These are phyloP conservation scores for Dichomitus squalens DNA, from an alignment of 1,284 basidiomycete genomes.

Conservation along the genomic window DNA sequence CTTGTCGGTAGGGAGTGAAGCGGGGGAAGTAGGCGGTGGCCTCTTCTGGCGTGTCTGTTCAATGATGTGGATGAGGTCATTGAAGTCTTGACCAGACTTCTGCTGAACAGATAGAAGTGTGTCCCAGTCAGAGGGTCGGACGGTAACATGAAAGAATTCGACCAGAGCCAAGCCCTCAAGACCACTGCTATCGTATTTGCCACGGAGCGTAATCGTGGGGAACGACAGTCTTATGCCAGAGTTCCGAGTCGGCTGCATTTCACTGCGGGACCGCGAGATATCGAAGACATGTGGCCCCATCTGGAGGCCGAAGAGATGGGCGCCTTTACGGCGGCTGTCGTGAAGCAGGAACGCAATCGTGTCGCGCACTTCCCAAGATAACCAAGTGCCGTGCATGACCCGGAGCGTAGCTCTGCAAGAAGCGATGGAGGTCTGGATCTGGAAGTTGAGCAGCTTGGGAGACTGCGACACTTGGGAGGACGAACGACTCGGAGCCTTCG, in stretches of 20 bases:
- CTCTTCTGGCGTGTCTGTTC: slow-evolving; percentile 56
- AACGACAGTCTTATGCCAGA: slow-evolving; percentile 62
- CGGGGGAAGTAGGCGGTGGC: slow-evolving; percentile 20
- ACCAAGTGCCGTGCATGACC: slow-evolving; percentile 84
- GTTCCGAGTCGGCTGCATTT: slow-evolving; percentile 36
- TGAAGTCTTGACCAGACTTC: slow-evolving; percentile 85
- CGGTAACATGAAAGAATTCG: slow-evolving; percentile 67
- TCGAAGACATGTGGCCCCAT: slow-evolving; percentile 64
- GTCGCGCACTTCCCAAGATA: slow-evolving; percentile 67
- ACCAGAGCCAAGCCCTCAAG: slow-evolving; percentile 62
- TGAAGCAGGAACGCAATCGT: slow-evolving; percentile 49
- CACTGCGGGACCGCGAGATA: slow-evolving; percentile 53
- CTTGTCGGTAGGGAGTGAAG: slow-evolving; percentile 7
- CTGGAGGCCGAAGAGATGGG: slow-evolving; percentile 62
- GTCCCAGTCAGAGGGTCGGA: slow-evolving; percentile 83
- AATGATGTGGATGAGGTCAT: slow-evolving; percentile 70
- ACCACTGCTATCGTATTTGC: slow-evolving; percentile 48
- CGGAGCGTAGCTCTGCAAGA: slow-evolving; percentile 64
- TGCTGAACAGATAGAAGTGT: slow-evolving; percentile 78
- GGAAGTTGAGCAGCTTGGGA: slow-evolving; percentile 37
- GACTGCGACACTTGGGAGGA: slow-evolving; percentile 27
- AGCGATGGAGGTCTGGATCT: slow-evolving; percentile 53
- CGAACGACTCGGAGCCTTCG: slow-evolving; percentile 29
- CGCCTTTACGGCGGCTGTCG: slow-evolving; percentile 35
- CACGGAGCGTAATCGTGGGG: slow-evolving; percentile 65